phyloP scores from a whole-genome alignment of 495 filamentous ascomycete genomes.

The Apodospora peruviana region DNA sequence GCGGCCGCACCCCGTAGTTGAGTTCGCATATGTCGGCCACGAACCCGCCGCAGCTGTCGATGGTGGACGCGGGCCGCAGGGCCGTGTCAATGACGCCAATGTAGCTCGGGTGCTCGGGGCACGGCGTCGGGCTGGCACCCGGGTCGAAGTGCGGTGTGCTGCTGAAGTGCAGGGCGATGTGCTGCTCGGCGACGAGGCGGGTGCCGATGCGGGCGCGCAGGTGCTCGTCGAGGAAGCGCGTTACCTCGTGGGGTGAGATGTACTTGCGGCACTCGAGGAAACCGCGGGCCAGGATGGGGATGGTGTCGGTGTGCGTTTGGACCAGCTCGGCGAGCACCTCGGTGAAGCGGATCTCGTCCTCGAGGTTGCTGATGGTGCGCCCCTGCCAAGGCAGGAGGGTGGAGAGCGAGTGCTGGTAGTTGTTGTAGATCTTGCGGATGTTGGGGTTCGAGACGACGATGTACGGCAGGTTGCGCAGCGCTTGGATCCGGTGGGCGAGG shows the following conservation, averaged over 20 bases:
- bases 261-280: conserved; percentile 90
- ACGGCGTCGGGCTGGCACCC: conserved; percentile 33
- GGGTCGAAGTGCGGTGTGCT: conserved; percentile 62
- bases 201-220: conserved; percentile 91
- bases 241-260: conserved; percentile 73
- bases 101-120: conserved; percentile 59
- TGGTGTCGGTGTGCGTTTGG: conserved; percentile 87
- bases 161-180: conserved; percentile 87
- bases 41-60: conserved; percentile 78
- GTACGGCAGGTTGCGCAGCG: conserved; percentile 86
- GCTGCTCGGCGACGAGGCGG: conserved; percentile 89
- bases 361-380: conserved; percentile 68
- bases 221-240: conserved; percentile 88
- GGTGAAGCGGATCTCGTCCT: conserved; percentile 86
- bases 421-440: conserved; percentile 86
- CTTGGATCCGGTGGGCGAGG: conserved; percentile 90
- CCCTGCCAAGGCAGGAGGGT: conserved; percentile 81
- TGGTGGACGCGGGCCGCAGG: conserved; percentile 70
- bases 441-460: conserved; percentile 96
- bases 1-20: conserved; percentile 85
- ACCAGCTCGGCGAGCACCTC: conserved; percentile 90
- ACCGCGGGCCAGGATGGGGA: conserved; percentile 82
- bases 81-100: conserved; percentile 97
- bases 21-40: conserved; percentile 95
- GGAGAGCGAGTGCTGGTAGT: conserved; percentile 87